phyloP scores from a whole-genome alignment of 306 rosid species.

The Prinsepia uniflora region DNA sequence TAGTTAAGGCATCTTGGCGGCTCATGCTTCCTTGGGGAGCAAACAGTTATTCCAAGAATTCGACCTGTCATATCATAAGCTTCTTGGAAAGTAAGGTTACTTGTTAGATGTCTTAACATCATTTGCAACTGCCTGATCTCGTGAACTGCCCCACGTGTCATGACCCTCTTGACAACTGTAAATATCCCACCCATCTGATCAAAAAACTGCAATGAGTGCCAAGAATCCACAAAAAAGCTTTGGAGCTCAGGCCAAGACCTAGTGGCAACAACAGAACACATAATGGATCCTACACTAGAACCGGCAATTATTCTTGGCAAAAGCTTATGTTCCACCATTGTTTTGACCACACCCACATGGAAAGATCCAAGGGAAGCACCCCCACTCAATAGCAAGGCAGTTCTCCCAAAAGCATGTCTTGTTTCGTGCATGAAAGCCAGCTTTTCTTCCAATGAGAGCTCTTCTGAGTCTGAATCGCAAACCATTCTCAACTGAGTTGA shows the following conservation, averaged over 20 bases:
- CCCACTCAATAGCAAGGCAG: slow-evolving; percentile 92
- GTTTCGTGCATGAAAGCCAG: slow-evolving; percentile 94
- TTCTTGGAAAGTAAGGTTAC: slow-evolving; percentile 95
- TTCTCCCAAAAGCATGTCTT: slow-evolving; percentile 94
- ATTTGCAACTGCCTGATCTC: slow-evolving; percentile 89
- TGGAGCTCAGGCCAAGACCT: slow-evolving; percentile 97
- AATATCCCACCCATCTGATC: slow-evolving; percentile 92
- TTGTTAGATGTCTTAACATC: slow-evolving; percentile 83
- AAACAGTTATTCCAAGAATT: slow-evolving; percentile 92
- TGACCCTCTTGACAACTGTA: slow-evolving; percentile 77
- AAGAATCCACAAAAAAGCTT: slow-evolving; percentile 83
- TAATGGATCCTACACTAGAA: slow-evolving; percentile 95
- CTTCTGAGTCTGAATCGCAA: slow-evolving; percentile 82
- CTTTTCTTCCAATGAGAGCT: slow-evolving; percentile 75
- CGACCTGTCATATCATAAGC: slow-evolving; percentile 98
- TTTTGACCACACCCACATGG: slow-evolving; percentile 83
- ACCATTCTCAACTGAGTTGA: slow-evolving; percentile 87
- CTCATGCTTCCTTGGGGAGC: slow-evolving; percentile 95
- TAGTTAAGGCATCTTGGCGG: slow-evolving; percentile 99
- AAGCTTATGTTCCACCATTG: slow-evolving; percentile 83
- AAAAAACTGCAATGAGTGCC: slow-evolving; percentile 84
- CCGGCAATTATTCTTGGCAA: slow-evolving; percentile 94
- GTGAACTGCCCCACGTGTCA: slow-evolving; percentile 83
- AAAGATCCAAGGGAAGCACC: slow-evolving; percentile 97
- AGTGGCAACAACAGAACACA: slow-evolving; percentile 93